A percentile compares a stretch with the other conserved stretches of the same genome.
Conservation (phyloP, 371 early-diverging fungal species). For the Apophysomyces variabilis region DNA sequence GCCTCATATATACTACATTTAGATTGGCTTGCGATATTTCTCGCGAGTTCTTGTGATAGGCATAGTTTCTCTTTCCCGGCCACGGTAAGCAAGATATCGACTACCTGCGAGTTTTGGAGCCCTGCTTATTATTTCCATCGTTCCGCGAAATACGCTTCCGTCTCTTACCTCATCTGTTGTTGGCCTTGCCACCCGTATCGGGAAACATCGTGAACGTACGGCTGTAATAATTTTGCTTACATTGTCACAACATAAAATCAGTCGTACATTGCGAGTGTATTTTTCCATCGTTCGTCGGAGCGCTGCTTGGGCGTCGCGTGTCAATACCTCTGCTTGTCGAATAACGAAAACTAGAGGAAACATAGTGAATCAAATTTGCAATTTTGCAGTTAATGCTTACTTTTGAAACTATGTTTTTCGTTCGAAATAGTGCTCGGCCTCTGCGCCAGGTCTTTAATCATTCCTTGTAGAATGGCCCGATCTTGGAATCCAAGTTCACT, state of each 20-base stretch:
- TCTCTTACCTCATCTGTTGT: slow-evolving; percentile 65
- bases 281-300: slow-evolving; percentile 99
- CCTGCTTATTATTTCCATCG: background rate
- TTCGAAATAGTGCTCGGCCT: slow-evolving; percentile 90
- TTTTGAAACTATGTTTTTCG: slow-evolving; percentile 86
- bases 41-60: slow-evolving; percentile 70
- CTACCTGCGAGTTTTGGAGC: slow-evolving; percentile 45
- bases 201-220: slow-evolving; percentile 94
- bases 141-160: background rate
- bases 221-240: slow-evolving; percentile 95
- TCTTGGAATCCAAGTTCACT: slow-evolving; percentile 96
- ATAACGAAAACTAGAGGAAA: slow-evolving; percentile 84
- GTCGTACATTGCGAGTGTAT: slow-evolving; percentile 91
- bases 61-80: slow-evolving; percentile 78
- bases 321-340: slow-evolving; percentile 94
- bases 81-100: slow-evolving; percentile 67
- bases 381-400: slow-evolving; percentile 35
- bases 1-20: slow-evolving; percentile 93
- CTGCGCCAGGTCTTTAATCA: slow-evolving; percentile 98
- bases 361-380: background rate
- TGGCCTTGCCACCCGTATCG: slow-evolving; percentile 91
- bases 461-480: slow-evolving; percentile 95
- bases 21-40: slow-evolving; percentile 68
- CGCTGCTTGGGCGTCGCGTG: slow-evolving; percentile 97
- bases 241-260: slow-evolving; percentile 93